A percentile compares a stretch with the other conserved stretches of the same genome.
Conservation (phyloP, 768 basidiomycete genomes). For the Trametes meyenii region DNA sequence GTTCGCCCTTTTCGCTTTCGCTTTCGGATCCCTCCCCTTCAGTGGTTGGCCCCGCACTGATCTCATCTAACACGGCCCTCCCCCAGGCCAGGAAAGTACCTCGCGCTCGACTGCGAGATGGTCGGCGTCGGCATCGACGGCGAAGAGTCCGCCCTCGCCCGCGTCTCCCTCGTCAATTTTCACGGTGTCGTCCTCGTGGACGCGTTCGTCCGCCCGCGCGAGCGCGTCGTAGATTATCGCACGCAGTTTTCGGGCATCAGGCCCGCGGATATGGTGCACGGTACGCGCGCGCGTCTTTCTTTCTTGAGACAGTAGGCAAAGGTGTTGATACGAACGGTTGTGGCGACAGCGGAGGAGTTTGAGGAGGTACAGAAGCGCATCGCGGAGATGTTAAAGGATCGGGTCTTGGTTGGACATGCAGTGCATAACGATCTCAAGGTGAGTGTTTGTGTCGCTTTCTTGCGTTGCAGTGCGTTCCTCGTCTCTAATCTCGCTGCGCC, state of each 20-base stretch:
- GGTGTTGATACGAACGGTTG: too few relatives aligned
- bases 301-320: neutral
- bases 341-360: slow-evolving; percentile 67
- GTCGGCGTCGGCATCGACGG: slow-evolving; percentile 91
- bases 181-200: slow-evolving; percentile 80
- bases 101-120: slow-evolving; percentile 97
- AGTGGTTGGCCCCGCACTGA: too few relatives aligned
- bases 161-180: slow-evolving; percentile 90
- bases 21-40: neutral
- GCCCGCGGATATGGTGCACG: slow-evolving; percentile 68
- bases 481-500: too few relatives aligned
- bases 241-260: slow-evolving; percentile 90
- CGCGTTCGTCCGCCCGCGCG: slow-evolving; percentile 83
- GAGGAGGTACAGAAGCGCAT: slow-evolving; percentile 79
- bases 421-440: slow-evolving; percentile 90
- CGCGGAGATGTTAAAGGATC: slow-evolving; percentile 72
- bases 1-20: slow-evolving; percentile 25
- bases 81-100: slow-evolving; percentile 59
- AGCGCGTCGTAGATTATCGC: slow-evolving; percentile 89
- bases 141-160: slow-evolving; percentile 80
- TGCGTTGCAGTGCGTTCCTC: too few relatives aligned
- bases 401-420: slow-evolving; percentile 89
- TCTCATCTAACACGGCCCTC: too few relatives aligned
- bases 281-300: slow-evolving; percentile 39
- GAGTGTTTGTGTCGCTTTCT: neutral